Base-by-base conservation (phyloP, 2,329 filamentous ascomycete genomes). In the Rutstroemia sp. region DNA sequence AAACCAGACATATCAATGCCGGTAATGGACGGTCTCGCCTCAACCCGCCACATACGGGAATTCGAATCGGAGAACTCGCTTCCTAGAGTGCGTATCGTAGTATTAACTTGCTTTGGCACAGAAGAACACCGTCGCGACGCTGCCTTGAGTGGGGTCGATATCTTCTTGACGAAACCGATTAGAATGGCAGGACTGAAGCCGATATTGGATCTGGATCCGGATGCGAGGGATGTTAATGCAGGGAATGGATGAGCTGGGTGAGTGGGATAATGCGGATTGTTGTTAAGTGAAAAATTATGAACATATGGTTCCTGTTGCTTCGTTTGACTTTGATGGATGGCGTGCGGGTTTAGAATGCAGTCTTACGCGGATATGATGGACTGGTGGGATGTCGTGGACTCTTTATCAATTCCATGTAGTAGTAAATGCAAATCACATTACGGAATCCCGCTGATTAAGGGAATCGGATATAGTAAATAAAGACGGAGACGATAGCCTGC, bases 1-100 rank as follows among this genome's bases (percentile, higher is more conserved):
- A 47, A 47, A 30, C 37, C 70, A 72, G 79, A 81, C 59, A 72
- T 81, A 6, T 74, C 74, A 53, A 82, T 82, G 79, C 79, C 79
- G 0, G 70, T 79, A 14, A 77, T 81, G 70, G 73, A 81, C 57
- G 76, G 76, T 0, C 63, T 79, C 4, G 71, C 74, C 44, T 69
- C 75, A 0, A 79, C 77, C 12, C 70, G 71, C 4, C 69, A 68
- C 39, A 80, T 81, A 16, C 72, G 79, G 4, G 69, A 72, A 3
- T 70, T 75, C 19, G 78, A 81, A 61, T 67, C 66, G 1, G 70
- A 74, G 3, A 66, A 72, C 3, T 66, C 63, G 1, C 60, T 76
- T 2, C 60, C 66, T 1, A 70, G 71, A 0, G 71, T 74, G 0
- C 75, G 71, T 0, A 75, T 81, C 39, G 74, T 80, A 38, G 79